Base-by-base conservation (phyloP, 2,329 filamentous ascomycete species). In the Alternaria hordeiaustralica region DNA sequence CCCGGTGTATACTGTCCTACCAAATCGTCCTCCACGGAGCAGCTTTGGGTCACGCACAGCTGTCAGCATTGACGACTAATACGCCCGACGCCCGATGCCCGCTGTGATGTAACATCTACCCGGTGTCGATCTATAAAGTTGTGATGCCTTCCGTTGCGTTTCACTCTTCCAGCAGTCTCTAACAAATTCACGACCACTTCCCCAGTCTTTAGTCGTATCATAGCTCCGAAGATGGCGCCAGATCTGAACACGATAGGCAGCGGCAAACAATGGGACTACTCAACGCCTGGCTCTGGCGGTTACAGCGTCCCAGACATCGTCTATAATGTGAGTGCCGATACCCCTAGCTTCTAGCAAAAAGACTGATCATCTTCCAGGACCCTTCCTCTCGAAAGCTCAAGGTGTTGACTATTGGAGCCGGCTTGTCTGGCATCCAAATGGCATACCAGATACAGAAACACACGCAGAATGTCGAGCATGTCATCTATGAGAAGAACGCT, bases 351-450 rank as follows among this genome's bases (percentile, higher is more conserved):
- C 1, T 18, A 21, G 5, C 10, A 18, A 11, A 3, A 4, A 7
- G 2, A 11, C 20, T 59, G 6, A 58, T n/a, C 6, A 11, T 15
- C 1, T 6, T 5, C 7, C 5, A 71, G 69, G 68, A 71, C 13
- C 68, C 69, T 5, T 62, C 68, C 1, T 61, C 63, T 10, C 51
- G 64, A 4, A 83, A 81, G 65, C 61, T 86, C 23, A 82, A 79
- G 45, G 81, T 85, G 3, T 64, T 86, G 43, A 84, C 81, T 9
- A 84, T 86, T 58, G 84, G 84, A 28, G 84, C 81, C 5, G 84
- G 84, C 6, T 76, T 85, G 2, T 82, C 80, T 10, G 83, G 83
- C 6, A 84, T 85, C 12, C 71, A 83, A 64, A 79, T 82, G 71
- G 82, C 83, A 65, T 84, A 85, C 58, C 73, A 81, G n/a, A 82